Conservation (phyloP, 108 stramenopile species). For the Nitzschia sp. region DNA sequence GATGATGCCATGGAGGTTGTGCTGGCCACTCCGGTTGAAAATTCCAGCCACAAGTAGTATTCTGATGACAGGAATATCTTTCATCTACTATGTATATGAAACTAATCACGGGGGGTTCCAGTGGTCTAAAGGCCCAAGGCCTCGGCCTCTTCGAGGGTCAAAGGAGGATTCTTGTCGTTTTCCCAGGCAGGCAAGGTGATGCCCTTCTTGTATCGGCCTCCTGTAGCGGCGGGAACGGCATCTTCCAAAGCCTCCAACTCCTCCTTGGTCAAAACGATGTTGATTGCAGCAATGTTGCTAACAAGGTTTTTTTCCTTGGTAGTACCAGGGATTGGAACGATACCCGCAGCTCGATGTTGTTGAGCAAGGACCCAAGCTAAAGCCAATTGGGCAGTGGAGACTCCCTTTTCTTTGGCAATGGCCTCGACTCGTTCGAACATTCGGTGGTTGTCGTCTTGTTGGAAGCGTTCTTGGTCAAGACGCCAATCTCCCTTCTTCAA, state of each 20-base stretch:
- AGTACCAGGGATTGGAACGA: slow-evolving; percentile 50
- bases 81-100: too few species aligned
- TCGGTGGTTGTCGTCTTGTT: slow-evolving; percentile 25
- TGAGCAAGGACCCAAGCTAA: slow-evolving; percentile 35
- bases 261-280: slow-evolving; percentile 11
- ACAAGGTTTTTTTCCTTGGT: slow-evolving; percentile 26
- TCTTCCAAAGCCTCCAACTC: slow-evolving; percentile 20
- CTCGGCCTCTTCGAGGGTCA: neutral
- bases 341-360: slow-evolving; percentile 19
- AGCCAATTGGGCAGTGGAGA: slow-evolving; percentile 38
- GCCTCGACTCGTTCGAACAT: slow-evolving; percentile 15
- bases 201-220: neutral
- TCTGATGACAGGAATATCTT: too few species aligned
- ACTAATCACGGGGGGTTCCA: too few species aligned
- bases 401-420: slow-evolving; percentile 25
- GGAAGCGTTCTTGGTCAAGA: slow-evolving; percentile 16
- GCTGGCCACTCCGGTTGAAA: too few species aligned
- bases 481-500: slow-evolving; percentile 29
- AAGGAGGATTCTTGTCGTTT: neutral
- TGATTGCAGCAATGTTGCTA: slow-evolving; percentile 24
- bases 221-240: neutral
- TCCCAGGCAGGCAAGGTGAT: neutral
- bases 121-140: neutral
- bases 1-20: too few species aligned
- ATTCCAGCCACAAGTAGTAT: too few species aligned